Percentiles rank a stretch among this genome's conserved stretches.
Conservation (phyloP, 352 stramenopile genomes). For the Pelagophyceae sp. region DNA sequence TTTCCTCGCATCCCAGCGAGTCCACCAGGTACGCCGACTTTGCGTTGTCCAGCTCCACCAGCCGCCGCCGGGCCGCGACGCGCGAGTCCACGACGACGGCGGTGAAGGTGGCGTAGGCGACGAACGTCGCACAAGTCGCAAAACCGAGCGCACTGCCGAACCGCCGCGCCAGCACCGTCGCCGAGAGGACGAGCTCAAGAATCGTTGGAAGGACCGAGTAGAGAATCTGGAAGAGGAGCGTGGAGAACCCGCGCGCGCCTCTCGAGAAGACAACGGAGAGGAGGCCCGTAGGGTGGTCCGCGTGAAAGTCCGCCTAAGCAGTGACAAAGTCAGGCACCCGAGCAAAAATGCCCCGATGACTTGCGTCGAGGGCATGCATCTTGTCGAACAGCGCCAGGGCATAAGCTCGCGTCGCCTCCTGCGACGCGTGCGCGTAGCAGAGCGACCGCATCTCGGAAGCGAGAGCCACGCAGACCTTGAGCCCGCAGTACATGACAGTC, state of each 20-base stretch:
- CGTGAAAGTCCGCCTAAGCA: slow-evolving; percentile 63
- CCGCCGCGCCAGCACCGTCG: slow-evolving; percentile 55
- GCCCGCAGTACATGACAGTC: background rate
- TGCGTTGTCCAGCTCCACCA: slow-evolving; percentile 66
- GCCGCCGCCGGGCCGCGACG: slow-evolving; percentile 58
- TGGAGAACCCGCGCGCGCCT: slow-evolving; percentile 66
- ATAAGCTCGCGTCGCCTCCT: slow-evolving; percentile 65
- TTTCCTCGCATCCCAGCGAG: slow-evolving; percentile 71
- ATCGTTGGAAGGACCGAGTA: slow-evolving; percentile 62
- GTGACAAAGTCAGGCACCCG: no score
- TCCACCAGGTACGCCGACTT: slow-evolving; percentile 63
- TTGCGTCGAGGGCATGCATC: slow-evolving; percentile 59
- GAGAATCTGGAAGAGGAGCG: slow-evolving; percentile 63
- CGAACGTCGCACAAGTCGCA: slow-evolving; percentile 55
- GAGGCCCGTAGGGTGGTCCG: slow-evolving; percentile 60
- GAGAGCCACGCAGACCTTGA: background rate
- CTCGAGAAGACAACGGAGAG: slow-evolving; percentile 61
- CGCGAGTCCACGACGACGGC: slow-evolving; percentile 58
- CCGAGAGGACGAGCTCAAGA: slow-evolving; percentile 60
- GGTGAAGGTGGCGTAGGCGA: slow-evolving; percentile 47
- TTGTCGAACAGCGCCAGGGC: slow-evolving; percentile 61
- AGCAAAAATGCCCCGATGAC: no score
- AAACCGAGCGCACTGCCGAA: slow-evolving; percentile 55
- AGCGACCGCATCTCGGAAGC: slow-evolving; percentile 18
- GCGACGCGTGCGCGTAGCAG: slow-evolving; percentile 60